Evolutionary conservation across 768 basidiomycete species (phyloP).

Genomic region (Suillus sp.): DNA sequence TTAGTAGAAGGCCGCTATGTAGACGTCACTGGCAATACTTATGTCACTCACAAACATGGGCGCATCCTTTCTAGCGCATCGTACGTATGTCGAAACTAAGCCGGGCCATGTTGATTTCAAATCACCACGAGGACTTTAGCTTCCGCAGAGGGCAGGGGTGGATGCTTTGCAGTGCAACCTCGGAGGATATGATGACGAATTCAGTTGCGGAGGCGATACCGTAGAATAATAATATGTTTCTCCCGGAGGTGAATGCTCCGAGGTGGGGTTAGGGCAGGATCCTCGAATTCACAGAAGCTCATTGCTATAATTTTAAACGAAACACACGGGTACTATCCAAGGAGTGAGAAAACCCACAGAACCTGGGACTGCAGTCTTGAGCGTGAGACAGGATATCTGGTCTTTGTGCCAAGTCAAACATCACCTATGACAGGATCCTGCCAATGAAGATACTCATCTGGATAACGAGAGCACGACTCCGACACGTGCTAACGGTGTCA

Average conservation of each 20-base stretch:
- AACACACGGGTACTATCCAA: no score
- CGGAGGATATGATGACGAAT: background rate
- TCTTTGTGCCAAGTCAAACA: no score
- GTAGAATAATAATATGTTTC: background rate
- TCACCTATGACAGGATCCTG: no score
- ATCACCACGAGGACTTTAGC: background rate
- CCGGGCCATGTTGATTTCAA: background rate
- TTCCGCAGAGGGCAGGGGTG: background rate
- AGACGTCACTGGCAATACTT: background rate
- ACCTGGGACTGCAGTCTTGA: background rate
- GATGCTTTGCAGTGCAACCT: background rate
- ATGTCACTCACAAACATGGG: background rate
- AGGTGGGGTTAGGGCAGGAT: no score
- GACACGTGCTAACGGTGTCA: background rate
- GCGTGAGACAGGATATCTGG: background rate
- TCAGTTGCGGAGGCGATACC: background rate
- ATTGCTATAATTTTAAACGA: no score
- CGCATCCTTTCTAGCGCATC: background rate
- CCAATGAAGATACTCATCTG: no score
- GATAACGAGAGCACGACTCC: background rate
- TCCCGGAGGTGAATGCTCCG: no score
- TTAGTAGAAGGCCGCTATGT: background rate
- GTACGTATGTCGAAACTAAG: background rate
- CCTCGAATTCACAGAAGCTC: no score
- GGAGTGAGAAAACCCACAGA: no score